Percentiles rank a stretch among this genome's conserved stretches.
phyloP scores from a whole-genome alignment of 2,329 filamentous ascomycete species.

The Penicillium freii region DNA sequence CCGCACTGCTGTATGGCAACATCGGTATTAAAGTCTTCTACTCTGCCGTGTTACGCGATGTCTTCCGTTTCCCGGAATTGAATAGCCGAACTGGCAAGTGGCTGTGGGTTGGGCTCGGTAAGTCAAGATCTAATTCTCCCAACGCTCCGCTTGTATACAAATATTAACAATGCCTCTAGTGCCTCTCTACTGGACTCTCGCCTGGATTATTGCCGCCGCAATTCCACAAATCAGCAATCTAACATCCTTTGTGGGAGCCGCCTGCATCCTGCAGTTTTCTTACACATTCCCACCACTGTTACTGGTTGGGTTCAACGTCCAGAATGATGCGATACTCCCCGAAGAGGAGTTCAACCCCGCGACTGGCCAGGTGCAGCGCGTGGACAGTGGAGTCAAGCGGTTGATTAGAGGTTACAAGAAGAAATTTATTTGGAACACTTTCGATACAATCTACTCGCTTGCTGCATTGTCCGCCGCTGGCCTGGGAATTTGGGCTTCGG shows the following conservation, averaged over 20 bases:
- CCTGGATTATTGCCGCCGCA: conserved; percentile 28
- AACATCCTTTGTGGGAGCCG: conserved; percentile 29
- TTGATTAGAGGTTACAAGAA: conserved; percentile 17
- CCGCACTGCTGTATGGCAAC: conserved; percentile 18
- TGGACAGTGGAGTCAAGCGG: conserved; percentile 14
- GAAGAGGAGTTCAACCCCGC: conserved; percentile 24
- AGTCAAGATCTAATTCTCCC: not conserved
- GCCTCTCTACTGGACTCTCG: conserved; percentile 30
- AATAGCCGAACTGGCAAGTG: conserved; percentile 15
- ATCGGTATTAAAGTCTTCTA: conserved; percentile 21
- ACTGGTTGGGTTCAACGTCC: conserved; percentile 29
- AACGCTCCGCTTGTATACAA: not conserved
- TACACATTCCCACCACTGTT: conserved; percentile 34
- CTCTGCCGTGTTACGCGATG: conserved; percentile 7
- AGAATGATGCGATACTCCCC: conserved; percentile 26
- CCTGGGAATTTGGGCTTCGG: conserved; percentile 19
- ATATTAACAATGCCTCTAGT: not conserved
- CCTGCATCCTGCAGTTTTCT: conserved; percentile 30
- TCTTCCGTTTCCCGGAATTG: conserved; percentile 15
- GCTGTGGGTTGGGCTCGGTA: conserved; percentile 14
- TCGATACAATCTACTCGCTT: conserved; percentile 13
- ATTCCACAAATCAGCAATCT: conserved; percentile 31
- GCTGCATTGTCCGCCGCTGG: conserved; percentile 10
- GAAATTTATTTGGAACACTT: conserved; percentile 16
- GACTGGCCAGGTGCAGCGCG: conserved; percentile 10